Evolutionary conservation across 2,329 filamentous ascomycete genomes (phyloP), one percentile per base, ranked within the genome.

Genomic region (Fusarium virguliforme): DNA sequence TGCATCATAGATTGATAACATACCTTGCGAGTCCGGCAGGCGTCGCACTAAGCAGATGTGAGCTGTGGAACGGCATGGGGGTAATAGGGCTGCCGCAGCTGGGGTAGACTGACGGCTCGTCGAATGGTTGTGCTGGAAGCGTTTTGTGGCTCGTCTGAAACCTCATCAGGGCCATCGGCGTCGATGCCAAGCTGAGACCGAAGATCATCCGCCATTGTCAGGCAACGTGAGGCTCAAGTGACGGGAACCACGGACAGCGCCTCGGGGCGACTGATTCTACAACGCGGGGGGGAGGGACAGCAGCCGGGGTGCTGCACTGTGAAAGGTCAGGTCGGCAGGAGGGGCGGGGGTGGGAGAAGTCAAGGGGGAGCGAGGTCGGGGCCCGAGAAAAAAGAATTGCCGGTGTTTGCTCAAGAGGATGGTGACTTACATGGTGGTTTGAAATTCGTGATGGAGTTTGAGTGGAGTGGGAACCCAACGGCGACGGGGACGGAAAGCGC

Each of bases 21-120:
- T 74, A 79, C 78, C 75, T 79, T 79, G 60, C 78, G 78, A 54
- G 77, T 75, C 65, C 77, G 75, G 56, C 78, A 79, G 58, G 77
- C 75, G 67, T 79, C 78, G 58, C 78, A 79, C 78, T 79, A 63
- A 40, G 58, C 43, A 63, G 22, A 46, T 34, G 64, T 74, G 58
- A 75, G 74, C 35, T 24, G 50, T 48, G 28, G 59, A 50, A 18
- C 40, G 40, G 18, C 35, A 55, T 40, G 38, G 22, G 30, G 50
- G 40, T 26, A 37, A 51, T 15, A 59, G 30, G 51, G 54, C 46
- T 46, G 38, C 18, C 30, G 34, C n/a, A 40, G 35, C 58, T 35
- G 53, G 35, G 35, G 38, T 37, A 41, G 46, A 75, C 74, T 76
- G 53, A 76, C 74, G 53, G 74, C 74, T 72, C 74, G 70, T 50